Evolutionary conservation across 164 flowering plant species (phyloP).

Genomic region (Warburgia ugandensis): DNA sequence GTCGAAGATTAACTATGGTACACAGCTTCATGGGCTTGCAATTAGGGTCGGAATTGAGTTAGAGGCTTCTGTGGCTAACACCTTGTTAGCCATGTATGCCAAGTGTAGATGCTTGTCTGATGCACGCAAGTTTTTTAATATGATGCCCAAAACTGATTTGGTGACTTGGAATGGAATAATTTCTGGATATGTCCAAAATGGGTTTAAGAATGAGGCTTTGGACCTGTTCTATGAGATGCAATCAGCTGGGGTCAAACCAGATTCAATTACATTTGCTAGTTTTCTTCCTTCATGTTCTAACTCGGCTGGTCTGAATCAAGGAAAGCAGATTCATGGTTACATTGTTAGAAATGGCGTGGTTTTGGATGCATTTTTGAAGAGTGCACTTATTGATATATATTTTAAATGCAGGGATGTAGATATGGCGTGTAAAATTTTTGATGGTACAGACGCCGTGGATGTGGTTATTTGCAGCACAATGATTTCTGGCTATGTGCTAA

Average conservation of each 20-base stretch:
- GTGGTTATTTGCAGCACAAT: constrained; percentile 61
- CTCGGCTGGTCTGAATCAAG: constrained; percentile 23
- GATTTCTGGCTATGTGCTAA: constrained; percentile 76
- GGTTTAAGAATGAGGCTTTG: constrained; percentile 40
- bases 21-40: constrained; percentile 57
- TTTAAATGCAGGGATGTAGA: constrained; percentile 61
- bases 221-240: constrained; percentile 48
- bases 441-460: constrained; percentile 31
- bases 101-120: constrained; percentile 46
- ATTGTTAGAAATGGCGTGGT: constrained; percentile 44
- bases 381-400: constrained; percentile 75
- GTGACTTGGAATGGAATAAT: constrained; percentile 85
- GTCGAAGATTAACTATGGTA: constrained; percentile 29
- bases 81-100: constrained; percentile 60
- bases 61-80: constrained; percentile 52
- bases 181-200: constrained; percentile 59
- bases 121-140: constrained; percentile 45
- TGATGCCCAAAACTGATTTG: constrained; percentile 32
- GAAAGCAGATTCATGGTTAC: constrained; percentile 68
- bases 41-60: constrained; percentile 43
- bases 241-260: constrained; percentile 49
- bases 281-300: constrained; percentile 59
- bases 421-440: constrained; percentile 48
- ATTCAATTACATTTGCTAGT: constrained; percentile 62
- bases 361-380: constrained; percentile 56